Evolutionary conservation across 768 basidiomycete genomes (phyloP).

Genomic region (Leccinum uliginosum): DNA sequence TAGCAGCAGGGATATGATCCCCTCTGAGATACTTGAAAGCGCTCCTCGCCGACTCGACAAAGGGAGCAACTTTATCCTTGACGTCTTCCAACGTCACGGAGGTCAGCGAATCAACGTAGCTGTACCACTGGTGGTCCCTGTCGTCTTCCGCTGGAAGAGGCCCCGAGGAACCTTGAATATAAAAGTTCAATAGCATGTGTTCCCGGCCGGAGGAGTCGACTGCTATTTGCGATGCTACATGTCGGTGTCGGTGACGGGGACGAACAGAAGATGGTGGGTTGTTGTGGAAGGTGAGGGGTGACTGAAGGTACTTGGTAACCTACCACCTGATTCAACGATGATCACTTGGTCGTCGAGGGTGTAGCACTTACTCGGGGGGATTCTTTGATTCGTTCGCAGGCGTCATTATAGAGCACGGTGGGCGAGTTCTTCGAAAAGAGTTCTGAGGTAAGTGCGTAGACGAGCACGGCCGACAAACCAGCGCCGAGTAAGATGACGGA

Average conservation of each 20-base stretch:
- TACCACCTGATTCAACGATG: conserved; percentile 24
- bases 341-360: neutral
- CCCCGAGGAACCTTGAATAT: conserved; percentile 53
- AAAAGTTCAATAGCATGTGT: conserved; percentile 83
- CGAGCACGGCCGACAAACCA: conserved; percentile 67
- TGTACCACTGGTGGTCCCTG: conserved; percentile 10
- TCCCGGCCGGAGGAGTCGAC: conserved; percentile 71
- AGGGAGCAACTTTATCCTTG: conserved; percentile 36
- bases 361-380: conserved; percentile 39
- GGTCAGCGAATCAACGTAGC: conserved; percentile 45
- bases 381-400: conserved; percentile 46
- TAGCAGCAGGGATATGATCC: conserved; percentile 40
- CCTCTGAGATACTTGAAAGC: conserved; percentile 75
- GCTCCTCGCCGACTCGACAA: conserved; percentile 49
- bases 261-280: conserved; percentile 72
- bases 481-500: conserved; percentile 70
- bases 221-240: conserved; percentile 74
- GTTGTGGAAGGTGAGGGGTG: conserved; percentile 72
- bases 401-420: conserved; percentile 68
- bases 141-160: conserved; percentile 29
- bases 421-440: conserved; percentile 87
- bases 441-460: conserved; percentile 76
- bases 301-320: conserved; percentile 67
- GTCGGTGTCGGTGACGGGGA: conserved; percentile 78
- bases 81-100: conserved; percentile 57